These are phyloP conservation scores for Brassica incana DNA, from an alignment of 345 rosid species.

Conservation along the genomic window DNA sequence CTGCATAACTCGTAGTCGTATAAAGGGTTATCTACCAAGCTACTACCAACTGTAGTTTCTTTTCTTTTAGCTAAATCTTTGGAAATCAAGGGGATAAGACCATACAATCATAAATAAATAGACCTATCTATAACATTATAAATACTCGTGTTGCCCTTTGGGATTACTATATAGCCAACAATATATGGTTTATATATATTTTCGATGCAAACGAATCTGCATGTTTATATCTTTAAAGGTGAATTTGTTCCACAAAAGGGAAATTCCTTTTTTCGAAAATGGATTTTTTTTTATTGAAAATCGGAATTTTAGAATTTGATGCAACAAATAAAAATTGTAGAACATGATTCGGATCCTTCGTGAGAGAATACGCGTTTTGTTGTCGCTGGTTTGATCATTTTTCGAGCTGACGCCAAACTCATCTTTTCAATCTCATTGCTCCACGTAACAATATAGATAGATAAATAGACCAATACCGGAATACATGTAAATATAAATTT, in stretches of 20 bases:
- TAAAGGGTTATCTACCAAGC: no score
- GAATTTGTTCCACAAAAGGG: background rate
- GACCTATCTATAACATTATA: background rate
- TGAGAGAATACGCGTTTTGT: background rate
- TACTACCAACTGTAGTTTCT: no score
- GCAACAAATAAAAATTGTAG: background rate
- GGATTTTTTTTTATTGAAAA: no score
- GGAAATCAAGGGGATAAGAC: background rate
- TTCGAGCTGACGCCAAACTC: background rate
- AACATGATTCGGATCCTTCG: background rate
- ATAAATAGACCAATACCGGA: background rate
- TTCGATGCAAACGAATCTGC: background rate
- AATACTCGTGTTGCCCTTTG: background rate
- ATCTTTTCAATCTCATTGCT: background rate
- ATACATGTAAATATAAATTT: background rate
- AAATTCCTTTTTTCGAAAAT: background rate
- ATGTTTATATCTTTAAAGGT: background rate
- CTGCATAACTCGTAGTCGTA: no score
- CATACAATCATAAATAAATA: background rate
- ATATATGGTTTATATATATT: background rate
- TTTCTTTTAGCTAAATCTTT: background rate
- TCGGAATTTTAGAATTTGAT: background rate
- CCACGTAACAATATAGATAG: conserved; percentile 13
- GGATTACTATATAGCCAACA: background rate
- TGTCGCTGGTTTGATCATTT: background rate